Base-by-base conservation (phyloP, 345 rosid genomes). In the Microthlaspi erraticum region DNA sequence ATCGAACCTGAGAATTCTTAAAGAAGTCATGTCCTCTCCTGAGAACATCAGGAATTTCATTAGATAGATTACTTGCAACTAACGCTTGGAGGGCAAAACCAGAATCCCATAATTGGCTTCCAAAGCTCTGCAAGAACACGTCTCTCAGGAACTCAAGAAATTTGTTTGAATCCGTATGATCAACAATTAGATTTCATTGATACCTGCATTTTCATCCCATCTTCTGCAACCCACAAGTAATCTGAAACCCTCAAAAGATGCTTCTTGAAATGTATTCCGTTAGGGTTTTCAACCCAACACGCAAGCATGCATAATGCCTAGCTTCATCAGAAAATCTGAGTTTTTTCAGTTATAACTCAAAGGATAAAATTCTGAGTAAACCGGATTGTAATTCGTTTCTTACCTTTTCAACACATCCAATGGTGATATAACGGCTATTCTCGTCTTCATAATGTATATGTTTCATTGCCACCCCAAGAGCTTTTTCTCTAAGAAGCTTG, bases 141-240 rank as follows among this genome's bases (percentile, higher is more conserved):
- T 60, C 34, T 31, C 37, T 46, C 41, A 29, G 16, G 14, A 14
- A 32, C 45, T 38, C 54, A 62, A 3, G 20, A 13, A 8, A 13
- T 5, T 38, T 17, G 38, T 26, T 26, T 26, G 29, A 36, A 9
- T 9, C 13, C 32, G 11, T 10, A 14, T 7, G 23, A 64, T 3
- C 51, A 58, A 45, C 23, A 64, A 37, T 26, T 2, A 5, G 44
- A 45, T 55, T 54, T 44, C 19, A 60, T 64, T 45, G 45, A 38
- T 37, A 66, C 74, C 89, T 88, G 93, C 89, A 89, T 81, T 81
- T 91, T 93, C 86, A 93, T 87, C 75, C 97, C 98, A 79, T 93
- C 98, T 79, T 93, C 97, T 46, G 90, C 97, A 60, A 91, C 77
- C 98, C 96, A 93, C 45, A 89, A 53, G 68, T 85, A 93, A 76